These are phyloP conservation scores for Pseudonitzschia delicatissima DNA, from an alignment of 108 stramenopile genomes.

Conservation along the genomic window DNA sequence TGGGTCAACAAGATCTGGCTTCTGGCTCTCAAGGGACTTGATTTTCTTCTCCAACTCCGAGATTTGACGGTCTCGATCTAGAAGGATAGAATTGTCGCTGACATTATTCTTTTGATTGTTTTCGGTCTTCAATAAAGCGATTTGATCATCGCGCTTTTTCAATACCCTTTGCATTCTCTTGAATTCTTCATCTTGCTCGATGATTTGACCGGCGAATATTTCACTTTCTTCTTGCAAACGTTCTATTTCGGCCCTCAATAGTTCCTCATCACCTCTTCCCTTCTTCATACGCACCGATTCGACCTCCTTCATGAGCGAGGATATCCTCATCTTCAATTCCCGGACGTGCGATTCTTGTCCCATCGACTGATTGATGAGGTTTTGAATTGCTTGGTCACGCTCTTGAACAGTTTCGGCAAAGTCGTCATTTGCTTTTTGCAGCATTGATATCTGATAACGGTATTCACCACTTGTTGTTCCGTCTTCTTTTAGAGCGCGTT, in stretches of 20 bases:
- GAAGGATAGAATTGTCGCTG: background rate
- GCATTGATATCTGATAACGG: constrained; percentile 24
- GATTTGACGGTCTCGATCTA: background rate
- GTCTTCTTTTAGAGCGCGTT: constrained; percentile 24
- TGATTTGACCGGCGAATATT: constrained; percentile 84
- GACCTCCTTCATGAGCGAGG: constrained; percentile 28
- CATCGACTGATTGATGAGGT: constrained; percentile 18
- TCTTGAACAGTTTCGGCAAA: constrained; percentile 17
- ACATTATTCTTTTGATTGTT: background rate
- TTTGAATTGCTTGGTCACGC: constrained; percentile 32
- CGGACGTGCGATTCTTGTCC: constrained; percentile 43
- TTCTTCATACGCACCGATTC: constrained; percentile 16
- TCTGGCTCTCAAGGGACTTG: background rate
- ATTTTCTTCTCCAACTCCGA: constrained; percentile 4
- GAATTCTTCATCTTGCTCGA: constrained; percentile 85
- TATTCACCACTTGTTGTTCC: constrained; percentile 15
- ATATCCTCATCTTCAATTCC: constrained; percentile 27
- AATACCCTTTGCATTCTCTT: constrained; percentile 26
- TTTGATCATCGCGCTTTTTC: constrained; percentile 20
- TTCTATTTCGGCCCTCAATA: constrained; percentile 38
- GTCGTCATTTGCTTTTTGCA: constrained; percentile 38
- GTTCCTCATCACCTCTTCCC: background rate
- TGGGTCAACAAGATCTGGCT: background rate
- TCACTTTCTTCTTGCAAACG: constrained; percentile 74
- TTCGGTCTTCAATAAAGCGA: constrained; percentile 6